These are phyloP conservation scores for Phialophora tarda DNA, from an alignment of 2,329 filamentous ascomycete species.

Conservation along the genomic window DNA sequence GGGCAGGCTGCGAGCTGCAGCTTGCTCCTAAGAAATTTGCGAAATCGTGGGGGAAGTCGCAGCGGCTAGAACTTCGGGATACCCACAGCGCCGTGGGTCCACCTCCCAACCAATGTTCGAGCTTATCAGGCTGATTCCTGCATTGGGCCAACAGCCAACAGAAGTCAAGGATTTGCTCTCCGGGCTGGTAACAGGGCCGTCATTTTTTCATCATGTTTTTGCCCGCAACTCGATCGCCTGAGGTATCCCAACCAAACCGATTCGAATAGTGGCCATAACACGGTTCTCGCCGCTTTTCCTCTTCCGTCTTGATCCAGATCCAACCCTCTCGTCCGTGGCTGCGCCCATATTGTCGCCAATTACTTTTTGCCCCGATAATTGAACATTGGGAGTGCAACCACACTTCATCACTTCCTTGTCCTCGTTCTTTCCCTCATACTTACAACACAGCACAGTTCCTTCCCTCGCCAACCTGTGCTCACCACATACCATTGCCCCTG, in stretches of 20 bases:
- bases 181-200: slow-evolving; percentile 4
- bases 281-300: slow-evolving; percentile 26
- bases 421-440: slow-evolving; percentile 10
- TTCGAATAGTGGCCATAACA: slow-evolving; percentile 20
- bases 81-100: slow-evolving; percentile 9
- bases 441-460: slow-evolving; percentile 25
- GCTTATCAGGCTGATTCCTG: slow-evolving; percentile 19
- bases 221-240: slow-evolving; percentile 6
- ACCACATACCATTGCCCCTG: slow-evolving; percentile 27
- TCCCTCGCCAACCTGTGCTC: slow-evolving; percentile 28
- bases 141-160: slow-evolving; percentile 16
- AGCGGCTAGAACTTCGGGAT: slow-evolving; percentile 3
- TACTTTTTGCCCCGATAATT: slow-evolving; percentile 28
- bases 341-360: slow-evolving; percentile 17
- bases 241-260: slow-evolving; percentile 22
- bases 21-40: not conserved
- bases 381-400: slow-evolving; percentile 16
- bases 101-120: not conserved
- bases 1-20: not conserved
- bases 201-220: slow-evolving; percentile 13
- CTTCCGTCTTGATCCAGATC: slow-evolving; percentile 21
- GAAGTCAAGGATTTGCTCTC: slow-evolving; percentile 4
- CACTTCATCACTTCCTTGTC: slow-evolving; percentile 17
- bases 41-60: slow-evolving; percentile 6
- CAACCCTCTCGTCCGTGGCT: slow-evolving; percentile 35